Evolutionary conservation across 164 flowering plant genomes (phyloP), one percentile per base, ranked within the genome.

Genomic region (Malania oleifera): DNA sequence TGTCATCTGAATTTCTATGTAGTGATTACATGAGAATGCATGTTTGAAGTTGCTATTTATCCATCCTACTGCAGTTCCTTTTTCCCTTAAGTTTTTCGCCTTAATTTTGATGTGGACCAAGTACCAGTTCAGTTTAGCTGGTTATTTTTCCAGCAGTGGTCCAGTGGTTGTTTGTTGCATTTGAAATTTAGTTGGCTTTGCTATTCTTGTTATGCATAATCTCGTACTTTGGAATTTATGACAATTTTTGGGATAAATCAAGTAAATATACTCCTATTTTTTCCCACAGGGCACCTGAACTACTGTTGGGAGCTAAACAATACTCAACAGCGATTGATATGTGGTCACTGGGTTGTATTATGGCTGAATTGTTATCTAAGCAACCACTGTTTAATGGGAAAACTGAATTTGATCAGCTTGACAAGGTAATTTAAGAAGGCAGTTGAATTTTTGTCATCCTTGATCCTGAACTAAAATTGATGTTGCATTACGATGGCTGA

Each of bases 281-380:
- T 51, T 54, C 66, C 56, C 60, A 8, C 83, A 93, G 99, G 87
- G 87, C 99, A 35, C 99, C 99, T 31, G 99, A 93, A 63, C 96
- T 93, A 63, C 75, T 93, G 18, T 73, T 93, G 77, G 99, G 99
- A 68, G 74, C 85, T 65, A 93, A 86, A 70, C 78, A 78, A 48
- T 90, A 93, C 67, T 90, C 99, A 29, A 93, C 99, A 19, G 96
- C 99, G 44, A 85, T 93, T 79, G 99, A 93, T 72, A 93, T 90
- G 96, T 93, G 99, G 99, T 93, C 99, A 0, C 48, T 93, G 53
- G 99, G 99, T 37, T 93, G 99, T 61, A 90, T 93, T 45, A 93
- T 93, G 99, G 99, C 99, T 43, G 99, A 93, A 69, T 67, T 93
- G 49, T 72, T 93, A 54, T 76, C 95, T 22, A 93, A 90, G 70